Base-by-base conservation (phyloP, 2,329 filamentous ascomycete genomes). In the Aspergillus unguis region DNA sequence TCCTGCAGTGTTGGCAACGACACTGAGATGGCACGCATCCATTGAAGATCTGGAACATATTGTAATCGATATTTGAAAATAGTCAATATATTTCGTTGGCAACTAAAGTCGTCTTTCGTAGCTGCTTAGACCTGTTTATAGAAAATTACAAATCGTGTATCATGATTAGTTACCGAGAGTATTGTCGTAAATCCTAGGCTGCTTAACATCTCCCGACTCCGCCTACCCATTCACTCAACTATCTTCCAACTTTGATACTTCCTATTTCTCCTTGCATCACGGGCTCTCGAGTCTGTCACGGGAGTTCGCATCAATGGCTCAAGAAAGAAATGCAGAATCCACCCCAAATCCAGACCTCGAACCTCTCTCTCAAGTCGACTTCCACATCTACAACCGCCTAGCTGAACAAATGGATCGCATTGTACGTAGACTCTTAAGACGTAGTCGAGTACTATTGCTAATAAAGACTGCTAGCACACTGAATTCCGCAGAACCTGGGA, bases 401-500 rank as follows among this genome's bases (percentile, higher is more conserved):
- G 85, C 87, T 0, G 87, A 87, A 52, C 80, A 82, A 58, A 92
- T 92, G 88, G 81, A 92, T 41, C 75, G 80, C 56, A 91, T 86
- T 72, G 84, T 86, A 75, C 63, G 80, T 72, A 7, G 8, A 17
- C 17, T 10, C 36, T 10, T 17, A 23, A 23, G 6, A 23, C 36
- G 7, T 6, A 4, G 23, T 11, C 36, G 3, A 35, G 35, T 28
- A 2, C 10, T 25, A 17, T 17, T 11, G 7, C 33, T 36, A 46
- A 37, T 62, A 56, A 26, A 44, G 10, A 4, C 5, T 17, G 10
- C 31, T 11, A 89, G 85, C 89, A 94, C 74, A 83, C 85, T 61
- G 81, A 88, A 73, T 94, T 94, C 77, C 86, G 88, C 26, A 73
- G 79, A 40, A 81, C 81, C 3, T 96, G 89, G 88, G 87, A 81